Conservation (phyloP, 225 moss, liverwort and hornwort species). For the Marchantia polymorpha region DNA sequence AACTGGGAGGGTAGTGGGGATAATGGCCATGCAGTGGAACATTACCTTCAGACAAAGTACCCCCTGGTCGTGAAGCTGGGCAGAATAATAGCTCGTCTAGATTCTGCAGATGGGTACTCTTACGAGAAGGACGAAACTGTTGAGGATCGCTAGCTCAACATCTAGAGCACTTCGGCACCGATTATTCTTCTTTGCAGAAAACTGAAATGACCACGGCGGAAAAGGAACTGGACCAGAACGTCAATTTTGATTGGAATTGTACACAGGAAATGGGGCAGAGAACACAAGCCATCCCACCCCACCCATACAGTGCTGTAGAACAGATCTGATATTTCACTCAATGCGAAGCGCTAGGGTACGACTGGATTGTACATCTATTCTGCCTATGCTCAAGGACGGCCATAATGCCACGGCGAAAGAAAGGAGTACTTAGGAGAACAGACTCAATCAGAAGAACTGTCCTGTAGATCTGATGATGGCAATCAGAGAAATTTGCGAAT, state of each 20-base stretch:
- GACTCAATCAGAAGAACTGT: slow-evolving; percentile 39
- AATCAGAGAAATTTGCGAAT: slow-evolving; percentile 43
- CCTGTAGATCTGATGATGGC: slow-evolving; percentile 32
- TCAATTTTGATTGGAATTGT: slow-evolving; percentile 97
- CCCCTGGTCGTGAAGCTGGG: slow-evolving; percentile 97
- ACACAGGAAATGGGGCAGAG: slow-evolving; percentile 99
- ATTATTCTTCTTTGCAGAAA: slow-evolving; percentile 88
- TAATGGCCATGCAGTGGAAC: slow-evolving; percentile 92
- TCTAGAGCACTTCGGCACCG: slow-evolving; percentile 96
- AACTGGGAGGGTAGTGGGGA: slow-evolving; percentile 99
- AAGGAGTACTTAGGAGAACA: slow-evolving; percentile 36
- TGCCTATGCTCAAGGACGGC: too few relatives aligned
- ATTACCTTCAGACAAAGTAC: slow-evolving; percentile 68
- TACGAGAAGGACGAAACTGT: slow-evolving; percentile 94
- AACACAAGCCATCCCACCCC: too few relatives aligned
- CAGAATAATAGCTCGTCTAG: slow-evolving; percentile 88
- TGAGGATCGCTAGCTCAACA: slow-evolving; percentile 90
- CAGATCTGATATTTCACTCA: too few relatives aligned
- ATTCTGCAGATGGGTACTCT: slow-evolving; percentile 95
- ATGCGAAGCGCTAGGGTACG: too few relatives aligned
- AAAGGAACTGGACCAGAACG: slow-evolving; percentile 95
- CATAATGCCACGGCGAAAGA: slow-evolving; percentile 47
- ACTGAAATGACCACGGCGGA: slow-evolving; percentile 99
- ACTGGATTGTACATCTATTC: too few relatives aligned
- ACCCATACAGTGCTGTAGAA: too few relatives aligned